These are phyloP conservation scores for Chaetomium olivaceum DNA, from an alignment of 2,329 filamentous ascomycete genomes.

Conservation along the genomic window DNA sequence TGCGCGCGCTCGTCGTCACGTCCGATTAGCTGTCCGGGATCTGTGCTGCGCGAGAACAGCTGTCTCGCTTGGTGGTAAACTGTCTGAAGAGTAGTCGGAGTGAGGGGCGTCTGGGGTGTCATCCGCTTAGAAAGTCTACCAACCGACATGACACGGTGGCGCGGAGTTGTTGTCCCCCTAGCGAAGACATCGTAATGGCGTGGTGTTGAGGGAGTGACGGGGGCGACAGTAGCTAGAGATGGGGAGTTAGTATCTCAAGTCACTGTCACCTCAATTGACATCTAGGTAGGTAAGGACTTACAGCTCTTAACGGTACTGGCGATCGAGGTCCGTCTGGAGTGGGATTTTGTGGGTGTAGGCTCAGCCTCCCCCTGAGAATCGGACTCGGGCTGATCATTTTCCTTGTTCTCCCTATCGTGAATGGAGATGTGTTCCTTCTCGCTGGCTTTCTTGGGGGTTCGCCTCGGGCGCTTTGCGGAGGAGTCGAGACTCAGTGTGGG, in stretches of 20 bases:
- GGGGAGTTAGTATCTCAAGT: background rate
- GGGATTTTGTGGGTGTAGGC: slow-evolving; percentile 27
- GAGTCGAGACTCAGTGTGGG: slow-evolving; percentile 29
- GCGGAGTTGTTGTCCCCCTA: slow-evolving; percentile 73
- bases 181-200: slow-evolving; percentile 77
- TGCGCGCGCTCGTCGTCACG: slow-evolving; percentile 69
- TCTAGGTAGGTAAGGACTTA: background rate
- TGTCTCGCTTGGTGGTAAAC: slow-evolving; percentile 87
- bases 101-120: slow-evolving; percentile 73
- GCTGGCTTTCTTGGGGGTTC: slow-evolving; percentile 43
- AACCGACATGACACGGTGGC: slow-evolving; percentile 77
- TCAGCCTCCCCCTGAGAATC: slow-evolving; percentile 28
- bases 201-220: slow-evolving; percentile 70
- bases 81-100: slow-evolving; percentile 68
- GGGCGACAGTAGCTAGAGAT: slow-evolving; percentile 39
- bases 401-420: slow-evolving; percentile 47
- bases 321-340: slow-evolving; percentile 25
- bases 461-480: slow-evolving; percentile 51
- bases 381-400: slow-evolving; percentile 42
- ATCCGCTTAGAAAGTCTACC: slow-evolving; percentile 74
- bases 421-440: slow-evolving; percentile 62
- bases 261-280: background rate
- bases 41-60: slow-evolving; percentile 77
- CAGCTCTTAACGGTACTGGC: slow-evolving; percentile 26
- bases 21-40: slow-evolving; percentile 74